phyloP scores from a whole-genome alignment of 108 stramenopile species.

The Skeletonema grethae region DNA sequence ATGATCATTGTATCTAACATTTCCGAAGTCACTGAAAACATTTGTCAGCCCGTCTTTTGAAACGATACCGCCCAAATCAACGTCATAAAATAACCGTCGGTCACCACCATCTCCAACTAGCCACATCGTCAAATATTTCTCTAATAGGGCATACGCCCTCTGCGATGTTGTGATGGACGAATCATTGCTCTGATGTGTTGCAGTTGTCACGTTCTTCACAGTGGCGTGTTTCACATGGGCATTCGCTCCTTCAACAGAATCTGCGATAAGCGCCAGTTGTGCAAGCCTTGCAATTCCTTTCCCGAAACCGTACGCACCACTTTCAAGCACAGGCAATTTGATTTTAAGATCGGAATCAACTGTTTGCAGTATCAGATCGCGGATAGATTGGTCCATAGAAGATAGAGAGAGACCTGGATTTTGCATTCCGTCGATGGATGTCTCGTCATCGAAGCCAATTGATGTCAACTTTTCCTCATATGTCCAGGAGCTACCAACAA shows the following conservation, averaged over 20 bases:
- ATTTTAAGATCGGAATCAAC: slow-evolving; percentile 62
- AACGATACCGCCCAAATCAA: slow-evolving; percentile 46
- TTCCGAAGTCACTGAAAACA: slow-evolving; percentile 47
- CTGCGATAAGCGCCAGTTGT: slow-evolving; percentile 78
- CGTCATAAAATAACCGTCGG: slow-evolving; percentile 42
- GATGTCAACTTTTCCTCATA: slow-evolving; percentile 71
- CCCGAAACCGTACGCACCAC: slow-evolving; percentile 83
- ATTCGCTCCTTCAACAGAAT: slow-evolving; percentile 30
- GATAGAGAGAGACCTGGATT: slow-evolving; percentile 21
- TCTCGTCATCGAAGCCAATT: slow-evolving; percentile 52
- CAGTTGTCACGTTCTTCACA: slow-evolving; percentile 5
- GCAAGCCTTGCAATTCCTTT: slow-evolving; percentile 80
- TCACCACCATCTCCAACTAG: slow-evolving; percentile 22
- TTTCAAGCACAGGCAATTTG: slow-evolving; percentile 56
- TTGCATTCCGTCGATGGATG: not conserved
- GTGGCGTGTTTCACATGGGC: slow-evolving; percentile 6
- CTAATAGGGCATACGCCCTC: slow-evolving; percentile 29
- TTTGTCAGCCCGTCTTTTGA: slow-evolving; percentile 42
- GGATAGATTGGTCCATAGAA: slow-evolving; percentile 52
- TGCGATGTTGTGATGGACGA: slow-evolving; percentile 2
- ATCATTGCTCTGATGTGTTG: slow-evolving; percentile 1
- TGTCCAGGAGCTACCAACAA: slow-evolving; percentile 73
- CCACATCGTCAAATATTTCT: slow-evolving; percentile 47
- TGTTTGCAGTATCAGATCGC: slow-evolving; percentile 54
- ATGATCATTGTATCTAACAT: slow-evolving; percentile 49